Evolutionary conservation across 2,329 filamentous ascomycete genomes (phyloP).

Genomic region (Ciborinia camelliae): DNA sequence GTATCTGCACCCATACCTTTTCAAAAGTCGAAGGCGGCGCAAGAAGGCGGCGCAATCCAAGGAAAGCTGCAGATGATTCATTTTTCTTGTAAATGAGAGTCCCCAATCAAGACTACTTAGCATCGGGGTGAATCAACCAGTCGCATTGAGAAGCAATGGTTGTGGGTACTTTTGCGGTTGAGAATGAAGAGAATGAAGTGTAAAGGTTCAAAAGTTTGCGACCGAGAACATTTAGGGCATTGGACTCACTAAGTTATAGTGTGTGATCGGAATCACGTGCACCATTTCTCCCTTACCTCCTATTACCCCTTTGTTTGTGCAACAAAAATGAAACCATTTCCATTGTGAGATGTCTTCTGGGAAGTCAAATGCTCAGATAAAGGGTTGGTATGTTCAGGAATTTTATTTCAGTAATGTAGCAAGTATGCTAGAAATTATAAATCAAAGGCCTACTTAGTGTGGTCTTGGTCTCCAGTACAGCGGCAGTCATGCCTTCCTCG

Average conservation of each 20-base stretch:
- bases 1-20: neutral
- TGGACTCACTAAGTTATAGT: neutral
- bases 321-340: neutral
- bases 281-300: neutral
- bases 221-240: neutral
- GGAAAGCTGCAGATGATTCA: neutral
- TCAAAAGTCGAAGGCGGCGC: neutral
- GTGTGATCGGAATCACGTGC: neutral
- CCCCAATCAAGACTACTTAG: neutral
- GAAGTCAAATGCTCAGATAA: no score
- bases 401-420: no score
- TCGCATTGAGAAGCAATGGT: neutral
- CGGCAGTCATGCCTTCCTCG: neutral
- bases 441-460: no score
- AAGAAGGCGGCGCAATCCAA: neutral
- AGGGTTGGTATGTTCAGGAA: no score
- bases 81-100: neutral
- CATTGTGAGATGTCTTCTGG: rapidly evolving
- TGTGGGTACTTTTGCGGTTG: neutral
- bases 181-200: neutral
- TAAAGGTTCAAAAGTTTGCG: neutral
- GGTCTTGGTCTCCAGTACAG: no score
- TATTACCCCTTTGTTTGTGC: neutral
- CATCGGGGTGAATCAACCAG: no score
- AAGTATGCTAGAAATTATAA: neutral